Evolutionary conservation across 495 filamentous ascomycete genomes (phyloP), one percentile per base, ranked within the genome.

Genomic region (Lepidopterella palustris): DNA sequence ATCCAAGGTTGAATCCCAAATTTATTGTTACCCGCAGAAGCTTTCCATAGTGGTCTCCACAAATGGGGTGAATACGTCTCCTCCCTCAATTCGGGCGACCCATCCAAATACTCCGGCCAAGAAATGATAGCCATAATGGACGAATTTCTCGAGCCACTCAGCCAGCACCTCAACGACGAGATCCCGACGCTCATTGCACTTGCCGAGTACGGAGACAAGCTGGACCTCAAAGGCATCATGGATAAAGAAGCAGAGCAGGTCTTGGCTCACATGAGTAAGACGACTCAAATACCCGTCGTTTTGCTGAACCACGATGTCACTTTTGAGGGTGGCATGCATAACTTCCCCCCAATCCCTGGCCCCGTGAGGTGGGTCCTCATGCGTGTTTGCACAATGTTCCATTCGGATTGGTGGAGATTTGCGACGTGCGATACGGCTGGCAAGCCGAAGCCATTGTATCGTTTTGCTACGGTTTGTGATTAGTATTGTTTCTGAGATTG

Each of bases 361-460:
- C 31, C 40, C 24, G 35, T 55, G 3, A 53, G 5, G 26, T 61
- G 53, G 53, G 13, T 50, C 11, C 26, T 61, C 26, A 57, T 42
- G 53, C 39, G 26, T 9, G 35, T 57, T 2, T 58, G 35, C 32
- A 23, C 25, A 21, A 49, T 52, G 48, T 20, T 53, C 28, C 49
- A 65, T 39, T n/a, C 11, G 31, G 48, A 42, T 3, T 65, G 62
- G 62, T 65, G 62, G 58, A 61, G 53, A 49, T 65, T 65, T 58
- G 58, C 47, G 28, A 61, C 45, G 5, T 55, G 51, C 39, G 58
- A 53, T 15, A 48, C 51, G 50, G 54, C 45, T 57, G 62, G 62
- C 15, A 52, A 24, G 49, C 52, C 58, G 39, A 61, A 53, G 58
- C 45, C 10, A 31, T 47, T 61, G 58, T 55, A 55, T 42, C 27